These are phyloP conservation scores for Kurtzmaniella quercitrusa DNA, from an alignment of 1,139 yeast genomes.

Conservation along the genomic window DNA sequence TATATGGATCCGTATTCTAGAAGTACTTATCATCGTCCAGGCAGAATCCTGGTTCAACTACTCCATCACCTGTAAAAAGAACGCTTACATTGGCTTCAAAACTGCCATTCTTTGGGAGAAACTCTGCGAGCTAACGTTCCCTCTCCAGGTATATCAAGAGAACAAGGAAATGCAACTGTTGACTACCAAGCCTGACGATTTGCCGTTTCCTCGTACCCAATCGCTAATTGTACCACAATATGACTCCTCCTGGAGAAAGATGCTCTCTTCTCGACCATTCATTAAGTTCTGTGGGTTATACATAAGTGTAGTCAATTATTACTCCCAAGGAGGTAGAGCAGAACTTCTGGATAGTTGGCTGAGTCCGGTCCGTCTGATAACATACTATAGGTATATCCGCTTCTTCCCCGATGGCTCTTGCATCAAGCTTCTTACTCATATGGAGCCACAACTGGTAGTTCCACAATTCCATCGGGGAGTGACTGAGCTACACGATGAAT, in stretches of 20 bases:
- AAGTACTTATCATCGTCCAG: slow-evolving; percentile 43
- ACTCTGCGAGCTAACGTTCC: slow-evolving; percentile 53
- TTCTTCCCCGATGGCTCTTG: slow-evolving; percentile 80
- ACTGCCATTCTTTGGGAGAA: slow-evolving; percentile 53
- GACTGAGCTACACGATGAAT: background rate
- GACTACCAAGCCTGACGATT: slow-evolving; percentile 20
- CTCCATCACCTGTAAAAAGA: slow-evolving; percentile 56
- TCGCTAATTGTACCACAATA: slow-evolving; percentile 41
- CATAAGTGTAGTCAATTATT: slow-evolving; percentile 78
- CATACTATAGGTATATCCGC: slow-evolving; percentile 81
- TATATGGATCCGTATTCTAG: slow-evolving; percentile 52
- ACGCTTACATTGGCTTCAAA: slow-evolving; percentile 60
- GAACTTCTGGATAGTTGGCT: slow-evolving; percentile 67
- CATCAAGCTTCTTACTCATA: slow-evolving; percentile 57
- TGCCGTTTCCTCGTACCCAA: slow-evolving; percentile 43
- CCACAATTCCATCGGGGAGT: slow-evolving; percentile 39
- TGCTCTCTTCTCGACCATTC: slow-evolving; percentile 56
- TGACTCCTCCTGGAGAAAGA: slow-evolving; percentile 48
- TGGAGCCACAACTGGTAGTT: slow-evolving; percentile 62
- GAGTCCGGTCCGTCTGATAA: slow-evolving; percentile 75
- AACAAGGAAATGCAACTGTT: slow-evolving; percentile 17
- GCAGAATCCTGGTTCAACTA: slow-evolving; percentile 69
- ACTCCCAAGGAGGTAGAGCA: slow-evolving; percentile 71
- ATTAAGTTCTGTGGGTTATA: slow-evolving; percentile 79
- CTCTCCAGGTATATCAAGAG: slow-evolving; percentile 51